A percentile compares a stretch with the other conserved stretches of the same genome.
These are phyloP conservation scores for Curvularia sp. DNA, from an alignment of 2,329 filamentous ascomycete genomes.

Conservation along the genomic window DNA sequence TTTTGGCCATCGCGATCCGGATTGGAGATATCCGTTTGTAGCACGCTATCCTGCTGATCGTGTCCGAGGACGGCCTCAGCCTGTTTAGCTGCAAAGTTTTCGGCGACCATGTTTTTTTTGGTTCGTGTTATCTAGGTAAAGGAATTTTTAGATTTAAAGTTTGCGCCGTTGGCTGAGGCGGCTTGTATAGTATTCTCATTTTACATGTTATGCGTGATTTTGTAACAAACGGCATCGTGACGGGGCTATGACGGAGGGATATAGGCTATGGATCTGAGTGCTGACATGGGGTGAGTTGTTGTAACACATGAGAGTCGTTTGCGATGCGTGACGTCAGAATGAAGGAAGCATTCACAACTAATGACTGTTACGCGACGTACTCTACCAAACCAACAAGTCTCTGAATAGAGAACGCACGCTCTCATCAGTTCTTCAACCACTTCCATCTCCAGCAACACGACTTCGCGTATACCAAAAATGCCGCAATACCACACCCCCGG, in stretches of 20 bases:
- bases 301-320: not conserved
- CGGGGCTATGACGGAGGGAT: not conserved
- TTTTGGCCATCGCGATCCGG: not conserved
- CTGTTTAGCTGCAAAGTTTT: not conserved
- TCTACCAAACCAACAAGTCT: not conserved
- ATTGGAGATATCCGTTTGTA: not conserved
- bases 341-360: not conserved
- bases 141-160: not conserved
- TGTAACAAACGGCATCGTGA: not conserved
- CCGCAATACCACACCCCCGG: not conserved
- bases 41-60: not conserved
- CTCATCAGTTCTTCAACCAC: no score
- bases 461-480: not conserved
- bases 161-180: not conserved
- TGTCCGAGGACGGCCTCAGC: not conserved
- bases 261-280: not conserved
- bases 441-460: not conserved
- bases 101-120: not conserved
- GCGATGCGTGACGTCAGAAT: slow-evolving; percentile 1
- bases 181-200: not conserved
- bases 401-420: not conserved
- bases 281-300: not conserved
- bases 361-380: not conserved
- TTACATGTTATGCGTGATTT: not conserved
- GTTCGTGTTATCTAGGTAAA: not conserved